Evolutionary conservation across 345 rosid genomes (phyloP), one percentile per base, ranked within the genome.

Genomic region (Limnanthes douglasii): DNA sequence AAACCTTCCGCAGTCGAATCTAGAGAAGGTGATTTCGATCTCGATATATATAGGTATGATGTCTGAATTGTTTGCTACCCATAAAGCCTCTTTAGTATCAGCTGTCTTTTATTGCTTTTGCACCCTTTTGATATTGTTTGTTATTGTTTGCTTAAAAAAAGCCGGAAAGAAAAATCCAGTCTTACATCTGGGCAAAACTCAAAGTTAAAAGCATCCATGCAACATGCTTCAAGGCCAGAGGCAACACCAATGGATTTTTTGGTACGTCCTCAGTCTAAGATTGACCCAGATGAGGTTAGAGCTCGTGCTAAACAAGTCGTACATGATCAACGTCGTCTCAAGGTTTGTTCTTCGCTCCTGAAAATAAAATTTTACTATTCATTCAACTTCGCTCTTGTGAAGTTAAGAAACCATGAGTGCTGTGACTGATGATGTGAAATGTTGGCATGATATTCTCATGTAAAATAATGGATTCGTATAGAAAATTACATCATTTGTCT

Each of bases 181-280:
- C 90, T 70, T 43, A 66, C 83, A 43, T 75, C 68, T 3, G 61
- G 69, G 15, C 69, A 66, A 39, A 75, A 64, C 39, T 65, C 96
- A 13, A 68, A 78, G 46, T 72, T 72, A 35, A 94, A 79, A 32
- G 53, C 79, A 32, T 77, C 73, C n/a, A 62, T 79, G 45, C 65
- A 65, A 22, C 75, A 64, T 48, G 68, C 98, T 15, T 57, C 94
- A 10, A 72, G 95, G 51, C 98, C 98, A 21, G 98, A 90, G 61
- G 95, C 98, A 36, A 72, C 98, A 11, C 86, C 94, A 9, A 46
- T 90, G 70, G 98, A 90, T 62, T 90, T 77, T 51, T 10, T 74
- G 15, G 75, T 84, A 50, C 98, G 98, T 26, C 98, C 95, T 32
- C 95, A 80, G 41, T 90, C 98, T 31, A 90, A 90, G 72, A 57